Evolutionary conservation across 2,329 filamentous ascomycete species (phyloP).

Genomic region (Monosporascus cannonballus): DNA sequence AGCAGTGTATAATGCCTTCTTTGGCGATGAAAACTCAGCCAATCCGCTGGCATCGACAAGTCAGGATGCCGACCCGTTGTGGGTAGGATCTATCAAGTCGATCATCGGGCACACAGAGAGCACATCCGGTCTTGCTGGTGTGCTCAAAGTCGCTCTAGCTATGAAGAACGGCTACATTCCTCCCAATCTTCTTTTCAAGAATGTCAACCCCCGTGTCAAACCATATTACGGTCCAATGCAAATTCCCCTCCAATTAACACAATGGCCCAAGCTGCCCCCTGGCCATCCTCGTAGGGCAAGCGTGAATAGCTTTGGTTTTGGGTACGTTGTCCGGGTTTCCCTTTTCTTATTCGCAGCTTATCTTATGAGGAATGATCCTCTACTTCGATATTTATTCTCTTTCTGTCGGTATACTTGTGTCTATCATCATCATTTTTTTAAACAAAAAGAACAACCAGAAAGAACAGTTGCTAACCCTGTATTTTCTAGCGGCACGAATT

Average conservation of each 20-base stretch:
- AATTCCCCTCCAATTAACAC: conserved; percentile 1
- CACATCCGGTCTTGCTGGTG: background rate
- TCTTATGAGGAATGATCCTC: no score
- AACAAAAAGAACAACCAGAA: no score
- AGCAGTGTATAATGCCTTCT: background rate
- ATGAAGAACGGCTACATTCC: conserved; percentile 10
- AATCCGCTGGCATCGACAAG: background rate
- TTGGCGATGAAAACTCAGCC: background rate
- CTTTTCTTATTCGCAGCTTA: no score
- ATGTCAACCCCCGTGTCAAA: conserved; percentile 19
- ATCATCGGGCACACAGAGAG: background rate
- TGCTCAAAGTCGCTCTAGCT: background rate
- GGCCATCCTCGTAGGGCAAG: conserved; percentile 13
- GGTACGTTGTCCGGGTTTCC: background rate
- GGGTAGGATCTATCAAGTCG: no score
- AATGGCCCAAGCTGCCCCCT: conserved; percentile 1
- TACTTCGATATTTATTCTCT: no score
- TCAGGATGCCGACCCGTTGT: background rate
- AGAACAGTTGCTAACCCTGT: no score
- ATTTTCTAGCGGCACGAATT: conserved; percentile 12
- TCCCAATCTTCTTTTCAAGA: conserved; percentile 25
- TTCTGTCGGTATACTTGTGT: no score
- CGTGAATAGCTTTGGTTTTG: conserved; percentile 15
- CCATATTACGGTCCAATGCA: conserved; percentile 16
- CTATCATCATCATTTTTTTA: no score